Evolutionary conservation across 768 basidiomycete genomes (phyloP).

Genomic region (Auriculariales sp.): DNA sequence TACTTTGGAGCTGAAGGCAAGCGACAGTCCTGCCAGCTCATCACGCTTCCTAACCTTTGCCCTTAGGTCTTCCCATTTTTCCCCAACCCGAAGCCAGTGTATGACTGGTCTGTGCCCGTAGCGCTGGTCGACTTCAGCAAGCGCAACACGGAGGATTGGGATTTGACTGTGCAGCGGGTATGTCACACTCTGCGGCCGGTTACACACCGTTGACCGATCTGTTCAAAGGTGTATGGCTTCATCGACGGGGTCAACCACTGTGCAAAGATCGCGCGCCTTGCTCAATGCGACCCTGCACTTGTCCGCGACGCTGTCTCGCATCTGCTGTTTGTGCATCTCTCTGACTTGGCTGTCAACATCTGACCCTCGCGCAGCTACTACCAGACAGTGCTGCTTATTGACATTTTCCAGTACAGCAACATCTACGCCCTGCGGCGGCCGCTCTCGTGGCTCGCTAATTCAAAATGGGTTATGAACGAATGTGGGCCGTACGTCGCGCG

Average conservation of each 20-base stretch:
- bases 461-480: slow-evolving; percentile 72
- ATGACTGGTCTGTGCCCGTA: slow-evolving; percentile 93
- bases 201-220: not conserved
- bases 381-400: slow-evolving; percentile 90
- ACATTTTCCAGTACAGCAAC: slow-evolving; percentile 96
- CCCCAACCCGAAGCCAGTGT: slow-evolving; percentile 78
- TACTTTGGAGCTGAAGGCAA: slow-evolving; percentile 71
- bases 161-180: slow-evolving; percentile 52
- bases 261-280: slow-evolving; percentile 78
- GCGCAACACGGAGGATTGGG: slow-evolving; percentile 86
- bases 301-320: slow-evolving; percentile 83
- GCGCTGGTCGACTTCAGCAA: slow-evolving; percentile 72
- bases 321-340: slow-evolving; percentile 50
- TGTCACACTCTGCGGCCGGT: not conserved
- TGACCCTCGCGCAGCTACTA: slow-evolving; percentile 51
- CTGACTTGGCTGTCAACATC: not conserved
- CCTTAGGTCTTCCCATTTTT: slow-evolving; percentile 77
- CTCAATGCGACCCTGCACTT: slow-evolving; percentile 72
- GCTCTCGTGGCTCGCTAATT: slow-evolving; percentile 77
- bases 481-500: slow-evolving; percentile 86
- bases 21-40: no score
- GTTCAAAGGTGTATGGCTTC: slow-evolving; percentile 49
- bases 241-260: slow-evolving; percentile 91
- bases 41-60: not conserved
- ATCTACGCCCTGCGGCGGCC: slow-evolving; percentile 87